These are phyloP conservation scores for Gnomoniopsis sp. DNA, from an alignment of 2,329 filamentous ascomycete genomes.

Conservation along the genomic window DNA sequence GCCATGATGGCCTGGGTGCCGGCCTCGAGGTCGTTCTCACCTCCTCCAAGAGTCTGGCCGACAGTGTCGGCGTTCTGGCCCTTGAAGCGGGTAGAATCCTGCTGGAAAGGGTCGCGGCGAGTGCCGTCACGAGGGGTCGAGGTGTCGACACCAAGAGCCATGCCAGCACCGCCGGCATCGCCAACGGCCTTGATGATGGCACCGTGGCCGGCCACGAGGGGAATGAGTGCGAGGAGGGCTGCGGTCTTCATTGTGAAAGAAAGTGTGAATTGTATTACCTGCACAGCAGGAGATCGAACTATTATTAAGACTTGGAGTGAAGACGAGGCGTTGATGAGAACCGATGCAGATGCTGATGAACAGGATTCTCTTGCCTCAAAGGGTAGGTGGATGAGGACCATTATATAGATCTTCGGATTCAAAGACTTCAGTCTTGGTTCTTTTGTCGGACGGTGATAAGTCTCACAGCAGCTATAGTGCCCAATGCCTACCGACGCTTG, in stretches of 20 bases:
- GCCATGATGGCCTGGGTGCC: conserved; percentile 57
- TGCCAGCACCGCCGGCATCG: conserved; percentile 54
- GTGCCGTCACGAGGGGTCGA: conserved; percentile 61
- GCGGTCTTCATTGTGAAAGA: conserved; percentile 13
- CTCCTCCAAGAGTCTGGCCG: conserved; percentile 41
- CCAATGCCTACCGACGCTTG: background rate
- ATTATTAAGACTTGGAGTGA: background rate
- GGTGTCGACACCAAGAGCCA: conserved; percentile 48
- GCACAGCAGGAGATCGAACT: conserved; percentile 4
- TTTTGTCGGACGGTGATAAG: background rate
- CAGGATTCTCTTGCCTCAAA: background rate
- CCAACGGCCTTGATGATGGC: conserved; percentile 58
- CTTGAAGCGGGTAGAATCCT: conserved; percentile 60
- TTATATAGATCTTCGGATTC: conserved; percentile 7
- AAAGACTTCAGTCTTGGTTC: background rate
- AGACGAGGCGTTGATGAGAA: background rate
- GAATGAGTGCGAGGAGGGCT: conserved; percentile 36
- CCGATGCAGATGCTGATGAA: conserved; percentile 3
- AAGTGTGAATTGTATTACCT: background rate
- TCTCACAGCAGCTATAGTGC: background rate
- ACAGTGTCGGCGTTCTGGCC: conserved; percentile 28
- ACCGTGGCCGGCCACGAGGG: conserved; percentile 58
- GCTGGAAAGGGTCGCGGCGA: conserved; percentile 58
- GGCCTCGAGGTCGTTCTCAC: conserved; percentile 53
- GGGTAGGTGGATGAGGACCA: background rate